Conservation (phyloP, 2,329 filamentous ascomycete species). For the Sclerotinia spermophila region DNA sequence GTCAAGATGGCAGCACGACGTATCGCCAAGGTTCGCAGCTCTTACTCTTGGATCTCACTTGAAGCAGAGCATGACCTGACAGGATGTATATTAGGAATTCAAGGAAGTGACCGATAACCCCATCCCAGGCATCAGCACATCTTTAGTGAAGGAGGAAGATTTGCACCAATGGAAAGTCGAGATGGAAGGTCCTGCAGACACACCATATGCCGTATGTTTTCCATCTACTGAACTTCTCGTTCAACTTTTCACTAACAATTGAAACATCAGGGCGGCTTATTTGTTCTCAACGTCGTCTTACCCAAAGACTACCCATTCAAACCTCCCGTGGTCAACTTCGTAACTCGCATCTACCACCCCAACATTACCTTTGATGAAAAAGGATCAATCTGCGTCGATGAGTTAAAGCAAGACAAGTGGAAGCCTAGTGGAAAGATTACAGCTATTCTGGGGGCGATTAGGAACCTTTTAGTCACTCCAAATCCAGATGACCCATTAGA, state of each 20-base stretch:
- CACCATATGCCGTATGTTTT: slow-evolving; percentile 58
- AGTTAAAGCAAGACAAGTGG: slow-evolving; percentile 68
- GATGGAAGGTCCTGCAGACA: slow-evolving; percentile 62
- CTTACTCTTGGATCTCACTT: neutral
- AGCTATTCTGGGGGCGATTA: slow-evolving; percentile 61
- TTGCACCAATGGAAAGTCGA: slow-evolving; percentile 65
- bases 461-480: slow-evolving; percentile 61
- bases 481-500: slow-evolving; percentile 71
- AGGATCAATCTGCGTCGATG: slow-evolving; percentile 70
- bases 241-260: neutral
- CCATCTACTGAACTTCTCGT: neutral
- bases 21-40: slow-evolving; percentile 30
- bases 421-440: slow-evolving; percentile 68
- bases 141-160: slow-evolving; percentile 58
- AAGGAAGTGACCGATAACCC: slow-evolving; percentile 54
- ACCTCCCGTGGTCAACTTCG: slow-evolving; percentile 64
- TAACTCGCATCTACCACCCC: slow-evolving; percentile 72
- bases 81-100: slow-evolving; percentile 49
- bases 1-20: slow-evolving; percentile 33
- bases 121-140: slow-evolving; percentile 53
- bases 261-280: slow-evolving; percentile 53
- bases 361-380: slow-evolving; percentile 73
- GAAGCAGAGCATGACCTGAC: neutral
- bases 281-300: slow-evolving; percentile 61
- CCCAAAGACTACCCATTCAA: slow-evolving; percentile 74